These are phyloP conservation scores for Salix viminalis DNA, from an alignment of 345 rosid species.

Conservation along the genomic window DNA sequence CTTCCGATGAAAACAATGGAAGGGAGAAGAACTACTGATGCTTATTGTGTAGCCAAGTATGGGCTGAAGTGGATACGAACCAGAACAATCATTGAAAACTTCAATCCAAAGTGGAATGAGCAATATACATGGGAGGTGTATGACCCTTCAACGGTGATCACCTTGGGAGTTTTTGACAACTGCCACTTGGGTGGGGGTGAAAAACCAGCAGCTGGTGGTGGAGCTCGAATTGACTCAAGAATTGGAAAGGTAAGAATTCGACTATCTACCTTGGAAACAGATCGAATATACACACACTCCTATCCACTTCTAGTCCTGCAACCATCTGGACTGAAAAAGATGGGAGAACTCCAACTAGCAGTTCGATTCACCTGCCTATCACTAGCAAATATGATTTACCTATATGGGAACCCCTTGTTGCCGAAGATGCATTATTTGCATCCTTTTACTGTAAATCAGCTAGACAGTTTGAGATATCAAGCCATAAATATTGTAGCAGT, in stretches of 20 bases:
- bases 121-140: slow-evolving; percentile 37
- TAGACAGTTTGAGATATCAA: slow-evolving; percentile 28
- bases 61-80: slow-evolving; percentile 33
- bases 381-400: slow-evolving; percentile 25
- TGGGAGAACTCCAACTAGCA: slow-evolving; percentile 34
- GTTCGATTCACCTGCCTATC: slow-evolving; percentile 33
- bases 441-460: slow-evolving; percentile 32
- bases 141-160: slow-evolving; percentile 35
- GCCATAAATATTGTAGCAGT: slow-evolving; percentile 27
- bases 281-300: slow-evolving; percentile 26
- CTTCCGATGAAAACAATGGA: slow-evolving; percentile 26
- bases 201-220: slow-evolving; percentile 9
- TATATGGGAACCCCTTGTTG: slow-evolving; percentile 25
- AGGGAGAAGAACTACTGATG: slow-evolving; percentile 21
- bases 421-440: slow-evolving; percentile 36
- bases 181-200: slow-evolving; percentile 23
- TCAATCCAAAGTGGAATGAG: slow-evolving; percentile 36
- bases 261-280: slow-evolving; percentile 28
- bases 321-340: slow-evolving; percentile 31
- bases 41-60: slow-evolving; percentile 33
- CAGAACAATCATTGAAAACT: slow-evolving; percentile 27
- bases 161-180: slow-evolving; percentile 34
- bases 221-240: slow-evolving; percentile 14
- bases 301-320: slow-evolving; percentile 33
- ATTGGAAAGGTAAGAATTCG: slow-evolving; percentile 34